A percentile compares a stretch with the other conserved stretches of the same genome.
phyloP scores from a whole-genome alignment of 495 filamentous ascomycete species.

The Letharia columbiana region DNA sequence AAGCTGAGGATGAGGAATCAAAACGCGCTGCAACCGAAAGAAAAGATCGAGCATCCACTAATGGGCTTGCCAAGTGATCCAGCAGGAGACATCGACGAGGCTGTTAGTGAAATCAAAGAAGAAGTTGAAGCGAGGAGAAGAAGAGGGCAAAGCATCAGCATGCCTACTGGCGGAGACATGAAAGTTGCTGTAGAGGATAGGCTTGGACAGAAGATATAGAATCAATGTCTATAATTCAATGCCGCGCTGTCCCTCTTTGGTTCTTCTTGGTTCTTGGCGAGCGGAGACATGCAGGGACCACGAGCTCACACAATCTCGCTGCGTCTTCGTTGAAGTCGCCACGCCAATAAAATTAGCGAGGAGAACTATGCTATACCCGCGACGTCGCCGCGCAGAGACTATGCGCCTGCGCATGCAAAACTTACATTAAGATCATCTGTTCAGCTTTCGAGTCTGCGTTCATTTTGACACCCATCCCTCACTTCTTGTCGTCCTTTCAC shows the following conservation, averaged over 20 bases:
- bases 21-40: constrained; percentile 22
- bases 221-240: background rate
- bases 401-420: background rate
- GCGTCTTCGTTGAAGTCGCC: background rate
- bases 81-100: constrained; percentile 67
- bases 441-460: background rate
- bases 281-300: background rate
- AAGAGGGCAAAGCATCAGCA: constrained; percentile 41
- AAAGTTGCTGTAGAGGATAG: constrained; percentile 41
- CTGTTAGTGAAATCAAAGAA: constrained; percentile 60
- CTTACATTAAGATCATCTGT: background rate
- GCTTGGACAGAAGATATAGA: constrained; percentile 33
- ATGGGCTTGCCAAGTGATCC: constrained; percentile 75
- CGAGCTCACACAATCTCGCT: background rate
- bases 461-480: background rate
- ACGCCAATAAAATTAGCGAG: background rate
- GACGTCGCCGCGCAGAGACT: background rate
- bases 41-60: constrained; percentile 43
- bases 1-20: constrained; percentile 50
- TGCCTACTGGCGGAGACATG: constrained; percentile 41
- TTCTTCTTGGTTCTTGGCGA: background rate
- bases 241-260: background rate
- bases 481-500: background rate
- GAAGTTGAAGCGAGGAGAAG: constrained; percentile 58
- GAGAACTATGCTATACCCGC: background rate